Conservation (phyloP, 2,329 filamentous ascomycete species). For the Cladobotryum mycophilum region DNA sequence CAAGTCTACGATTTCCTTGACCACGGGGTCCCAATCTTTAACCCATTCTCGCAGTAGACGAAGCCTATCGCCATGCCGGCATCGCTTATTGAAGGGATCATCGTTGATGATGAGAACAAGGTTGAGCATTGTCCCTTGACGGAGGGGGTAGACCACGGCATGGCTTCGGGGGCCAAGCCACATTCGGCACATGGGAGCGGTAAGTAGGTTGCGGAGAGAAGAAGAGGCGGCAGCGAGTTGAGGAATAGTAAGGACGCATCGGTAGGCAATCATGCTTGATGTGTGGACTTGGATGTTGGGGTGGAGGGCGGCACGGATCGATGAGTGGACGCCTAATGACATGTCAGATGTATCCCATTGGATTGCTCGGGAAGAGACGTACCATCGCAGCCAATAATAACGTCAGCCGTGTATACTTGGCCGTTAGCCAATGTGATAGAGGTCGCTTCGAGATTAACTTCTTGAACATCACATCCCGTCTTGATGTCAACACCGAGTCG, state of each 20-base stretch:
- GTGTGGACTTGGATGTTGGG: slow-evolving; percentile 1
- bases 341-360: slow-evolving; percentile 6
- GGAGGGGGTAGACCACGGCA: slow-evolving; percentile 10
- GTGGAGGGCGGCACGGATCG: slow-evolving; percentile 10
- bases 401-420: too few species aligned
- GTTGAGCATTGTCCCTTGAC: slow-evolving; percentile 6
- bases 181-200: background rate
- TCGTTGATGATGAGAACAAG: slow-evolving; percentile 4
- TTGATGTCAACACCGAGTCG: too few species aligned
- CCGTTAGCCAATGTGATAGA: too few species aligned
- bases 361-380: background rate
- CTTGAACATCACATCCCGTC: too few species aligned
- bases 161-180: slow-evolving; percentile 10
- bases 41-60: too few species aligned
- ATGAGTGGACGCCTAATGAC: slow-evolving; percentile 12
- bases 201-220: background rate
- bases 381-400: too few species aligned
- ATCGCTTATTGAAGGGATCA: too few species aligned
- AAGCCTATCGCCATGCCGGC: too few species aligned
- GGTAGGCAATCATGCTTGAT: slow-evolving; percentile 12
- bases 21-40: too few species aligned
- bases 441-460: too few species aligned
- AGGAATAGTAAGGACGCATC: slow-evolving; percentile 3
- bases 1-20: too few species aligned
- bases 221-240: slow-evolving; percentile 5